Evolutionary conservation across 2,329 filamentous ascomycete species (phyloP), one percentile per base, ranked within the genome.

Genomic region (Cladosporium cucumerinum): DNA sequence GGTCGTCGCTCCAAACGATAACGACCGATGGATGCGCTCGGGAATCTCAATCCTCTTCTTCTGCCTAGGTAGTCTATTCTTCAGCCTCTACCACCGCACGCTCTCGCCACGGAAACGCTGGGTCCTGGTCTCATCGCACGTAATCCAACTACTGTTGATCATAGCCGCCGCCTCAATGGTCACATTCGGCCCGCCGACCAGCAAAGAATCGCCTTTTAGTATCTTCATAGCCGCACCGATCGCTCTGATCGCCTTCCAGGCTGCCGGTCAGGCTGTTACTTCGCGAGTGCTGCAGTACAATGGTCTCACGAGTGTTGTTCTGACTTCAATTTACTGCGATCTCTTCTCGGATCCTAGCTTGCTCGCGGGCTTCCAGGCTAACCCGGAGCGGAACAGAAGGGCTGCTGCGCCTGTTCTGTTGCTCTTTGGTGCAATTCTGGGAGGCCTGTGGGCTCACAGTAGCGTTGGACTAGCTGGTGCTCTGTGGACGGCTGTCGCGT

Each of bases 291-390:
- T 94, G 66, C 84, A 87, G 71, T 89, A 88, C 73, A 87, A 87
- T 65, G 86, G 87, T 2, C 78, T 94, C n/a, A 93, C 90, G 0
- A 92, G 89, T 67, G 90, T 93, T 18, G 91, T 93, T 2, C 77
- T 95, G 66, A 94, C 91, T 1, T 92, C 89, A 73, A 87, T 91
- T 68, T 94, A 93, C 79, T 93, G 90, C 73, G 91, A 94, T 74
- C 73, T 94, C 21, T 92, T 92, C 70, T 89, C 87, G 1, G 89
- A 92, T 71, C 78, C 81, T 12, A 78, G 80, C 7, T 67, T 87
- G 23, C 74, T 85, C 3, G 75, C 74, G 1, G 73, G 70, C 1
- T 66, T 78, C 1, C 66, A 75, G 18, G 71, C 75, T 2, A 84
- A 86, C 64, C 74, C 80, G 0, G 84, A 87, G 72, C 76, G 85